Conservation (phyloP, 192 early-diverging fungal species). For the Coemansia nantahalensis region DNA sequence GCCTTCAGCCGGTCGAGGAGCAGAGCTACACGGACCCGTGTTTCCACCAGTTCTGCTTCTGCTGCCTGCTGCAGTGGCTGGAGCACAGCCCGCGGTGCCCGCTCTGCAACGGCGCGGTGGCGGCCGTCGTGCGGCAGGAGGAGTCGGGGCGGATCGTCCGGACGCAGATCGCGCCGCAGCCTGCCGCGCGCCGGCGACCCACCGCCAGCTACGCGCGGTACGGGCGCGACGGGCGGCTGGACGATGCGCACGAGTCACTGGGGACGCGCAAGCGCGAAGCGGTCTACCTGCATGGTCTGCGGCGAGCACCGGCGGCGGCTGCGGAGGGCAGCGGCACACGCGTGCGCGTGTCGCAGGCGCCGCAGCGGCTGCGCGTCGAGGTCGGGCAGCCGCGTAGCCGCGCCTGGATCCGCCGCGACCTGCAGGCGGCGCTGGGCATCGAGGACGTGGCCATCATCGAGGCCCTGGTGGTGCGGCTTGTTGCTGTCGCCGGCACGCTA, state of each 20-base stretch:
- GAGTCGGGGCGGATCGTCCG: conserved; percentile 1
- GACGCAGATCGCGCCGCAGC: background rate
- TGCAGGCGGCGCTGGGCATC: conserved; percentile 14
- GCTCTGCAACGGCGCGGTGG: conserved; percentile 37
- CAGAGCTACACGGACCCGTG: conserved; percentile 34
- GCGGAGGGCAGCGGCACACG: background rate
- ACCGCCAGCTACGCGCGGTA: conserved; percentile 4
- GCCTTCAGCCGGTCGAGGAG: conserved; percentile 16
- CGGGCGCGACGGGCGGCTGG: conserved; percentile 7
- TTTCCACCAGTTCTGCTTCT: conserved; percentile 52
- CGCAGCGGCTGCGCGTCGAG: conserved; percentile 1
- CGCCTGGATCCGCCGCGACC: conserved; percentile 32
- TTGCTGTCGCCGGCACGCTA: conserved; percentile 4
- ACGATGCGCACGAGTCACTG: conserved; percentile 1
- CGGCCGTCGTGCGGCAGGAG: conserved; percentile 15
- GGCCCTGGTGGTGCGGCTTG: conserved; percentile 11
- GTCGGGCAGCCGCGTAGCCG: conserved; percentile 10
- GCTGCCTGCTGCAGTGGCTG: conserved; percentile 53
- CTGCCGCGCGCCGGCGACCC: background rate
- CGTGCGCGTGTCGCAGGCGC: conserved; percentile 1
- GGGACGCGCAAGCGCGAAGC: conserved; percentile 34
- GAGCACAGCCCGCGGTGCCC: conserved; percentile 39
- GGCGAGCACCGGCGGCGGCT: conserved; percentile 1
- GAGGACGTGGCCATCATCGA: conserved; percentile 15
- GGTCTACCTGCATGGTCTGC: conserved; percentile 18